Evolutionary conservation across 1,139 yeast species (phyloP), one percentile per base, ranked within the genome.

Genomic region (Candida pseudocylindracea): DNA sequence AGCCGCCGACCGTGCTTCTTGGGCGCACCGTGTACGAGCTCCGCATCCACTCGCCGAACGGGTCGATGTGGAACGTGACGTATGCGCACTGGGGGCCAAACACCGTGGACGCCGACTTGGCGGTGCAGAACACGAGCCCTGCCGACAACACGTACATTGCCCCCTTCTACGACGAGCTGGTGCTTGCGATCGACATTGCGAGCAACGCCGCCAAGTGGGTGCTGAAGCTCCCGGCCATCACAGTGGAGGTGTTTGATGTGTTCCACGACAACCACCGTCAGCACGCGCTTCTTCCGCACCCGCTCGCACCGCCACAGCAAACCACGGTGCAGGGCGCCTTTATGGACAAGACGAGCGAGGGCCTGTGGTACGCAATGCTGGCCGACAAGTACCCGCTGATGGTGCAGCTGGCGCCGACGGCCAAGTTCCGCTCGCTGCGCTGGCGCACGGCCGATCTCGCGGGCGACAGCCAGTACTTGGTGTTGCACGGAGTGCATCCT

Each of bases 31-130:
- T 59, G 1, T 61, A 57, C 38, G 63, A 60, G 39, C 48, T 61
- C 30, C 45, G 60, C 3, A 61, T 61, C 13, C 53, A 59, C 47
- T 35, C 42, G 27, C 60, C 66, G 39, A 63, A 72, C 32, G 72
- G 71, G 35, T 56, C 72, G 2, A 61, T 68, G 3, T 85, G 94
- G 93, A 79, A 83, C 45, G 83, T 88, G 10, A 73, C 91, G 0
- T 85, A 78, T 46, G 63, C 92, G 2, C 67, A 75, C 34, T 88
- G 96, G 95, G 93, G 92, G 7, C 93, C 93, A 25, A 85, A 85
- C 51, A 73, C 81, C 40, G 59, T 85, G 37, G 93, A 88, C 47
- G 58, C 61, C 30, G 88, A 76, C 45, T 57, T 85, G 37, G 69
- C 57, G 15, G 36, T 50, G 39, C 66, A 74, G 41, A 59, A 58